Evolutionary conservation across 768 basidiomycete species (phyloP).

Genomic region (Artomyces pyxidatus): DNA sequence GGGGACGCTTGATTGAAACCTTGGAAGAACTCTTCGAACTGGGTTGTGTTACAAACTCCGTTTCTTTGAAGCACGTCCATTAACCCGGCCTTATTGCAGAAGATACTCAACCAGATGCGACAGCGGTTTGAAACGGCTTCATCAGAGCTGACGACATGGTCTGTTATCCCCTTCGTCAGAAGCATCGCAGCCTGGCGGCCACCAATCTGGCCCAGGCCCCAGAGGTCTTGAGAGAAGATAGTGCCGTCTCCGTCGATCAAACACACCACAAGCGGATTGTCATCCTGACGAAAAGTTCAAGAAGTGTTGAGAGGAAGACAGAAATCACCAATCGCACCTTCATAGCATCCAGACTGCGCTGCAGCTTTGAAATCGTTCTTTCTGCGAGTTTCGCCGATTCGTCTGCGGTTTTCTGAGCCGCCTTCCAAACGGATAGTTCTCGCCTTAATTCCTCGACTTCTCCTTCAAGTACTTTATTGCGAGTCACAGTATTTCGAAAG

Average conservation of each 20-base stretch:
- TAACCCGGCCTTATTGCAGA: slow-evolving; percentile 29
- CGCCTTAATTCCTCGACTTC: not conserved
- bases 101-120: slow-evolving; percentile 31
- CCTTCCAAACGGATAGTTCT: slow-evolving; percentile 1
- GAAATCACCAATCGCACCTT: slow-evolving; percentile 19
- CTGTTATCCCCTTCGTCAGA: slow-evolving; percentile 28
- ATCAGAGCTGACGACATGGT: slow-evolving; percentile 23
- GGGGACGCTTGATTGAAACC: slow-evolving; percentile 35
- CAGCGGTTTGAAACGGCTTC: slow-evolving; percentile 19
- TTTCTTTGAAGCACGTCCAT: slow-evolving; percentile 24
- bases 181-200: slow-evolving; percentile 29
- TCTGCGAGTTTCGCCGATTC: slow-evolving; percentile 25
- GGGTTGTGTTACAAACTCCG: slow-evolving; percentile 24
- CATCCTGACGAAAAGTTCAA: slow-evolving; percentile 23
- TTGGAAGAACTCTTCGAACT: slow-evolving; percentile 29
- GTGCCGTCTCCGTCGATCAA: slow-evolving; percentile 35
- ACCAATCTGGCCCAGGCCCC: slow-evolving; percentile 25
- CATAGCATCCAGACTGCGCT: slow-evolving; percentile 25
- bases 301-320: not conserved
- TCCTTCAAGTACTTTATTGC: not conserved
- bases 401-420: slow-evolving; percentile 26
- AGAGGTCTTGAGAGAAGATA: slow-evolving; percentile 28
- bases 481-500: not conserved
- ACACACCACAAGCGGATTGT: slow-evolving; percentile 31
- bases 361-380: slow-evolving; percentile 22